Conservation (phyloP, 208 protist genomes). For the Trypanosomatidae sp. region DNA sequence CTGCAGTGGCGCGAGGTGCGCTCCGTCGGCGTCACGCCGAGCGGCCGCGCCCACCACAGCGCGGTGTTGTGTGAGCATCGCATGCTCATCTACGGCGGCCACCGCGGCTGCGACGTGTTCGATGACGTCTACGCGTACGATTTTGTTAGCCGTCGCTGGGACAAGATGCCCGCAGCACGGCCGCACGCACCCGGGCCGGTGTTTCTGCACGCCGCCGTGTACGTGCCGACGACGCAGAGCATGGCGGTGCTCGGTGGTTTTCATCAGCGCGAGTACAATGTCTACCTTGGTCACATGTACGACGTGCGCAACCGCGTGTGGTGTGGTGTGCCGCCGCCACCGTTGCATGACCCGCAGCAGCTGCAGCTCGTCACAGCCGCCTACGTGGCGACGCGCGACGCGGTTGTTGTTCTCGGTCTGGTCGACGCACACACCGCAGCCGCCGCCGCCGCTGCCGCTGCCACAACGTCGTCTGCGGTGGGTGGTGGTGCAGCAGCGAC, state of each 20-base stretch:
- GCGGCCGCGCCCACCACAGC: constrained; percentile 65
- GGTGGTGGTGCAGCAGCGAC: neutral
- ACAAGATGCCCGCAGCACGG: constrained; percentile 53
- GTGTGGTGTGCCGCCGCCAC: constrained; percentile 61
- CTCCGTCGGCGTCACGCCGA: constrained; percentile 51
- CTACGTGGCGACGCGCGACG: constrained; percentile 18
- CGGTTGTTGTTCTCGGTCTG: constrained; percentile 57
- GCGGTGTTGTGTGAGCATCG: constrained; percentile 43
- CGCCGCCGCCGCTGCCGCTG: too few species aligned
- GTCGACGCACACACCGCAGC: constrained; percentile 7
- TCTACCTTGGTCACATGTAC: constrained; percentile 65
- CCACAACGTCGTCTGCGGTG: too few species aligned
- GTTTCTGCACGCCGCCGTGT: constrained; percentile 68
- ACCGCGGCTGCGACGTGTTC: constrained; percentile 60
- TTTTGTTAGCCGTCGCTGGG: constrained; percentile 46
- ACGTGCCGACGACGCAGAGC: constrained; percentile 31
- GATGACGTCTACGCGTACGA: constrained; percentile 69
- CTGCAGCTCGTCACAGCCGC: constrained; percentile 48
- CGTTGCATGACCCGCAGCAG: constrained; percentile 46
- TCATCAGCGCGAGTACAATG: constrained; percentile 75
- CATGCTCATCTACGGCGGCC: constrained; percentile 73
- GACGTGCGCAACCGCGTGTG: constrained; percentile 70
- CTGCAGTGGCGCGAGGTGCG: constrained; percentile 70
- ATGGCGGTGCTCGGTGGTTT: constrained; percentile 80
- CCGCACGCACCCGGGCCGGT: constrained; percentile 54